Base-by-base conservation (phyloP, 163 green algal genomes). In the Smithsoniella earleae region DNA sequence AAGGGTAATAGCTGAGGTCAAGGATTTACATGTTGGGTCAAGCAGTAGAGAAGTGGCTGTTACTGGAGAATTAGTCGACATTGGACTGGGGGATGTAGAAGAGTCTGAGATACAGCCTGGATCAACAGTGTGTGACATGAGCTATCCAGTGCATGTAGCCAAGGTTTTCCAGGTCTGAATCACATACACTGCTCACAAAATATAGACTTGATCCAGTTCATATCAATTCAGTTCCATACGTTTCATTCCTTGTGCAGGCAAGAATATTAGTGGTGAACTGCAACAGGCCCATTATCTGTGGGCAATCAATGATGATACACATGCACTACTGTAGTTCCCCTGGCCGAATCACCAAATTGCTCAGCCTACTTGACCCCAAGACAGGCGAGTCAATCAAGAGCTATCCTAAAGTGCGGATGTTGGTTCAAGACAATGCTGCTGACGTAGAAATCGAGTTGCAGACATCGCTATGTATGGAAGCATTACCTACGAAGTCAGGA, bases 71-170 rank as follows among this genome's bases (percentile, higher is more conserved):
- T 85, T 69, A 46, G 88, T 79, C 2, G 89, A 96, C 34, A 77
- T 97, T 3, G 79, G 73, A 3, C 76, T 96, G 64, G 66, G 65
- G 10, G 87, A 82, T 46, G 62, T 88, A 18, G 81, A 89, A 10
- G 28, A 54, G 34, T 16, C 58, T n/a, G 58, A 22, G 3, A 36
- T 92, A 5, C 62, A 75, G 1, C 27, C 73, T 2, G 90, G 89
- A 25, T 74, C 79, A 0, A 83, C 93, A 37, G 74, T 97, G n/a
- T 98, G 91, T 76, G 82, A 96, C 72, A 82, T 88, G 4, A 85
- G 90, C 22, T 92, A 83, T 72, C 91, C 91, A 2, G 82, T 91
- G 16, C 85, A 83, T 1, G n/a, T 91, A 22, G 85, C 77, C 2
- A 82, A 69, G 8, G 55, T 64, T 49, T 78, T 86, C 25, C 46